Base-by-base conservation (phyloP, 352 stramenopile species). In the Globisporangium okanoganense region DNA sequence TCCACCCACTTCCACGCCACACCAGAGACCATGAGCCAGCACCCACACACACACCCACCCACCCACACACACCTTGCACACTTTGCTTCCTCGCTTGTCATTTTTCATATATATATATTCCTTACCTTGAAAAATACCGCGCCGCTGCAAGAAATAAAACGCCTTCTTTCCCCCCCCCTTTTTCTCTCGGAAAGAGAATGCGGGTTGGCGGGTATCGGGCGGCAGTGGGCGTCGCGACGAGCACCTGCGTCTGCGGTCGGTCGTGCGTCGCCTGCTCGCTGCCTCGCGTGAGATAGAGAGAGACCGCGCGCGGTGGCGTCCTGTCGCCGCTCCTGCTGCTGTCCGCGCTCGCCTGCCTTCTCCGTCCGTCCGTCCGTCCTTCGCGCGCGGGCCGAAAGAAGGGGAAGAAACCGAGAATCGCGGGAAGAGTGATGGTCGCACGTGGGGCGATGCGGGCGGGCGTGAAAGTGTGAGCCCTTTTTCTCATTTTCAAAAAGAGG, bases 391-490 rank as follows among this genome's bases (percentile, higher is more conserved):
- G 38, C 38, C 16, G 53, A 35, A 50, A 57, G 51, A 59, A 59
- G 53, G 8, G 47, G 48, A 45, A 56, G 55, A 66, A 62, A 63
- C 47, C 61, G 51, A 58, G 61, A 70, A 64, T 70, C 24, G 64
- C 58, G 45, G 58, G 40, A 59, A 57, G 68, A 75, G 65, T 75
- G 67, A 67, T 71, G 65, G 65, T 76, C 62, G 2, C 16, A 69
- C 69, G 16, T 29, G n/a, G 35, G 31, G 29, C 31, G 33, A 58
- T 58, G 52, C 33, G 52, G 38, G 52, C 33, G 33, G 38, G 52
- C 33, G 33, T 58, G 38, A 58, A 47, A 58, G 20, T 58, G 38
- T 20, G 6, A 56, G n/a, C 20, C 7, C 20, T 29, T 25, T 49
- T 27, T 49, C n/a, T 49, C 12, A 13, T 51, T 51, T 25, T 51